phyloP scores from a whole-genome alignment of 139 green algal species.

The Haematococcus sp. region DNA sequence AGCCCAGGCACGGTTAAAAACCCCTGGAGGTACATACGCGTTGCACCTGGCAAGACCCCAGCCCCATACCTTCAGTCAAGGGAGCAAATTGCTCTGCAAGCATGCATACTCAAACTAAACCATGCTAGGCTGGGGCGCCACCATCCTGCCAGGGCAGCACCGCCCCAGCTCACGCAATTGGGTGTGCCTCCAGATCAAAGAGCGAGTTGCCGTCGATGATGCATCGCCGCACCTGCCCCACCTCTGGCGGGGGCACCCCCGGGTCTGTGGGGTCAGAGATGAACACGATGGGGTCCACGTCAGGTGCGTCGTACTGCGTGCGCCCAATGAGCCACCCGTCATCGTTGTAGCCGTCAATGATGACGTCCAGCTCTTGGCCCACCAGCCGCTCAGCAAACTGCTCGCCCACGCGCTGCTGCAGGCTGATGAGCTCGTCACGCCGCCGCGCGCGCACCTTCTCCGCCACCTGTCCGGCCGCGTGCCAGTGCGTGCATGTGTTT shows the following conservation, averaged over 20 bases:
- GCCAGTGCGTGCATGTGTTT: not conserved
- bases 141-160: no score
- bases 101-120: no score
- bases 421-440: conserved; percentile 72
- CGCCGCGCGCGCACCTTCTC: conserved; percentile 47
- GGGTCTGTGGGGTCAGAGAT: conserved; percentile 43
- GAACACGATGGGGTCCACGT: conserved; percentile 84
- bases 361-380: conserved; percentile 69
- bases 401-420: conserved; percentile 75
- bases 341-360: conserved; percentile 66
- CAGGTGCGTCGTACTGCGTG: conserved; percentile 59
- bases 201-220: conserved; percentile 53
- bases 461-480: conserved; percentile 2
- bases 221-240: conserved; percentile 73
- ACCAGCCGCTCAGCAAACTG: conserved; percentile 58
- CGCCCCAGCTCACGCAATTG: conserved; percentile 57
- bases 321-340: conserved; percentile 75
- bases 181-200: conserved; percentile 79
- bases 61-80: no score
- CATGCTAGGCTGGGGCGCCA: no score
- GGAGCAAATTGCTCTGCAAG: no score
- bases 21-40: no score
- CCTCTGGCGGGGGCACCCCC: conserved; percentile 34
- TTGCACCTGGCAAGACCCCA: no score
- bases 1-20: no score